Base-by-base conservation (phyloP, 768 basidiomycete species). In the Trametes coccinea region DNA sequence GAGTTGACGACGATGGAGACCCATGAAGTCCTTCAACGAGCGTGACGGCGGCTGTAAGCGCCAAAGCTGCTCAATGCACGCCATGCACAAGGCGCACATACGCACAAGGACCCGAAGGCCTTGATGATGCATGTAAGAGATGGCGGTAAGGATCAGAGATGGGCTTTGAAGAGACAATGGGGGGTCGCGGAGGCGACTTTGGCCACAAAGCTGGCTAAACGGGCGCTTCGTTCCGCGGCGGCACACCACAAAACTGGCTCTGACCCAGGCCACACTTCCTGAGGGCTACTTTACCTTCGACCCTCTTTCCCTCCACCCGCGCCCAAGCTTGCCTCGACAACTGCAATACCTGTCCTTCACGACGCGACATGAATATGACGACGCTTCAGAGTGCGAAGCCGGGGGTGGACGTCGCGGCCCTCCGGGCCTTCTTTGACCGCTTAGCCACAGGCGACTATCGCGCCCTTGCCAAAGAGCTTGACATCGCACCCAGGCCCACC, bases 361-460 rank as follows among this genome's bases (percentile, higher is more conserved):
- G 41, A 51, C 57, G 39, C 49, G 29, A 43, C 33, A 50, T 50
- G 58, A 53, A 48, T 9, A 51, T 47, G 6, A 9, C 2, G 33
- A 59, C 40, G 34, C 34, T 22, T 22, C 22, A 22, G 22, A 22
- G 22, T n/a, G 29, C 41, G 22, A 51, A 11, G 10, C 39, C 48
- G 41, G 27, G 40, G 56, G 49, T 58, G 49, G 57, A 31, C 9
- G 16, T 17, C 34, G 49, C 33, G 13, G 45, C 49, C 34, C 47
- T 60, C n/a, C 62, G 50, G 34, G 30, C 56, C 34, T 64, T 64
- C 62, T 64, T 64, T 49, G 62, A 59, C 49, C 62, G 62, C 13
- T 37, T 64, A 13, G 57, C 62, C 49, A 55, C 62, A 40, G 62
- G 62, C 9, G 62, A 64, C 48, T 64, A 60, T 44, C 48, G 56